Base-by-base conservation (phyloP, 768 basidiomycete genomes). In the Clitopilus hobsonii region DNA sequence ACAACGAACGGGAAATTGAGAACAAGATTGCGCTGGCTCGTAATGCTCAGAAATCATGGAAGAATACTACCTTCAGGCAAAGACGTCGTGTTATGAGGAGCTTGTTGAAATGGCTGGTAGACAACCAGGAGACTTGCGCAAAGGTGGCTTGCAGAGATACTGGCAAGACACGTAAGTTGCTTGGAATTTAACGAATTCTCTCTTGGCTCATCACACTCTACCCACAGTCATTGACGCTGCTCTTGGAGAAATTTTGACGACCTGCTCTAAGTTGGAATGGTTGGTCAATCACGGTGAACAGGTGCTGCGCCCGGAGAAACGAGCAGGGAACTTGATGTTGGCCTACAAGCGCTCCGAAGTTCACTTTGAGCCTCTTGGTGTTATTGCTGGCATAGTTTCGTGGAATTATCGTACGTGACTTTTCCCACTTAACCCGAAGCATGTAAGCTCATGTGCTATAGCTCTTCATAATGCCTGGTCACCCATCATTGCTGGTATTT, bases 401-500 rank as follows among this genome's bases (percentile, higher is more conserved):
- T 98, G 94, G 92, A 94, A 94, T 62, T 94, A 94, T 67, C 91
- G 92, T 94, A 64, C 27, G 69, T 67, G 32, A 23, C 36, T 47
- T 38, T 38, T 23, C 24, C 54, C 16, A 16, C 2, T 3, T 18
- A 8, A 1, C 47, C 11, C 20, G 25, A 2, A 11, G 47, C 13
- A 48, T 13, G 18, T 4, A 13, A 6, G 23, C 13, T 7, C 45
- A 48, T 18, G 8, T 32, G 8, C 30, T 11, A 11, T 60, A 94
- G 93, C 94, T 28, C 72, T 98, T 54, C 96, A 98, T 69, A 98
- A 98, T 65, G 82, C 89, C 0, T 89, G 94, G 81, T 94, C 93
- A 1, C 96, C 96, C 1, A 93, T 99, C 55, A 74, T 98, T 26
- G 92, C 96, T 5, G 80, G 88, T 7, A 78, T 99, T 32, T 96